Evolutionary conservation across 2,329 filamentous ascomycete genomes (phyloP), one percentile per base, ranked within the genome.

Genomic region (Lasiodiplodia citricola): DNA sequence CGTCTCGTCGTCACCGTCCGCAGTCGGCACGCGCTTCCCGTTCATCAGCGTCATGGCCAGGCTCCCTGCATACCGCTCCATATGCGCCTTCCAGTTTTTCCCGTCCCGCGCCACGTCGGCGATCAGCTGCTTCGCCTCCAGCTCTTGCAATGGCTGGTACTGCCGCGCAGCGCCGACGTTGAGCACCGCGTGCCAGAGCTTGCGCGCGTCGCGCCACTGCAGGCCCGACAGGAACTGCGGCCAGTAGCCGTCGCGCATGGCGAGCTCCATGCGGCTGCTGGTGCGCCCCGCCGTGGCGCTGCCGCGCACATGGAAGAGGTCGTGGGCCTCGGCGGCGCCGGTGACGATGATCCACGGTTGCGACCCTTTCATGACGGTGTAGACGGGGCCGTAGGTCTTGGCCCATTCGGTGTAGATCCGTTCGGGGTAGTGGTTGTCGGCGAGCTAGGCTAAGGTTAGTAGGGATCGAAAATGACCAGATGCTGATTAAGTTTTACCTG

Each of bases 341-440:
- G 3, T 56, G 35, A 66, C 63, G 28, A 66, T 52, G 35, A 66
- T 21, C 31, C 51, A 66, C 3, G 63, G 50, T 18, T 54, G 37
- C 14, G n/a, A 82, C 0, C 86, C 86, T 0, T 87, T 75, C 1
- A 86, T 84, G 2, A 87, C 75, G 0, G 81, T 84, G 72, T 84
- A 87, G 0, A 88, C 73, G 0, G 85, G 83, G 0, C 85, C 83
- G 58, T 87, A 87, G 72, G 86, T 77, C 8, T 82, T 71, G 0
- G 85, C 84, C 86, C 86, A 87, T 72, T 84, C 83, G 50, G 84
- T 75, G 65, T 86, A 86, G 66, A 47, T 18, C 14, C 86, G 82
- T 0, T 84, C 70, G 65, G 86, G 82, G 0, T 73, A 21, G 13
- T 25, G 14, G 28, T 13, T 23, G 50, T 37, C 35, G 10, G 63